Percentiles rank a stretch among this genome's conserved stretches.
These are phyloP conservation scores for Galeopsis tetrahit DNA, from an alignment of 257 asterid genomes.

Conservation along the genomic window DNA sequence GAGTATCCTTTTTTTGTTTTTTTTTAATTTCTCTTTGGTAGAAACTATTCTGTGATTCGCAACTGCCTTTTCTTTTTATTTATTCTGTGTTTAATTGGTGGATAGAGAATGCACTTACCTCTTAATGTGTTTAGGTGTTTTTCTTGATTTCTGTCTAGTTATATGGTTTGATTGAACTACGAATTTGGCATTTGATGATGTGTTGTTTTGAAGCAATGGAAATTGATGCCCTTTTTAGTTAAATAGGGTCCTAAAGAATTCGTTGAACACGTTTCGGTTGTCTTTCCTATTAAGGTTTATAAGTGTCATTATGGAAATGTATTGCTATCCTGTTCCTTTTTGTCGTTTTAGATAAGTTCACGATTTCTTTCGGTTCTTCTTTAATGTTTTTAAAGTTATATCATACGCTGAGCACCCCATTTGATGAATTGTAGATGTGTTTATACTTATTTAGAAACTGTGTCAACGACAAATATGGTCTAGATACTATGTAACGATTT, in stretches of 20 bases:
- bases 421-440: conserved; percentile 9
- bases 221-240: conserved; percentile 15
- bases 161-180: conserved; percentile 1
- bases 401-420: neutral
- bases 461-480: neutral
- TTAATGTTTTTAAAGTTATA: conserved; percentile 4
- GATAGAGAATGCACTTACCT: neutral
- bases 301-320: neutral
- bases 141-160: neutral
- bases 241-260: neutral
- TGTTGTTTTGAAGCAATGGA: neutral
- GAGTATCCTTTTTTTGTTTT: conserved; percentile 57
- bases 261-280: conserved; percentile 13
- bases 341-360: neutral
- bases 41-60: conserved; percentile 18
- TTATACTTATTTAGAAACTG: neutral
- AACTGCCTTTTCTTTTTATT: neutral
- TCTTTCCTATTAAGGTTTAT: neutral
- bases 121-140: neutral
- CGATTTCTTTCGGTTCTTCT: neutral
- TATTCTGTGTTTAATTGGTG: neutral
- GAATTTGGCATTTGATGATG: neutral
- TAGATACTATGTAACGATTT: neutral
- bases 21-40: neutral
- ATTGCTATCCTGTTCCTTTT: neutral